Base-by-base conservation (phyloP, 768 basidiomycete species). In the Termitomyces sp. region DNA sequence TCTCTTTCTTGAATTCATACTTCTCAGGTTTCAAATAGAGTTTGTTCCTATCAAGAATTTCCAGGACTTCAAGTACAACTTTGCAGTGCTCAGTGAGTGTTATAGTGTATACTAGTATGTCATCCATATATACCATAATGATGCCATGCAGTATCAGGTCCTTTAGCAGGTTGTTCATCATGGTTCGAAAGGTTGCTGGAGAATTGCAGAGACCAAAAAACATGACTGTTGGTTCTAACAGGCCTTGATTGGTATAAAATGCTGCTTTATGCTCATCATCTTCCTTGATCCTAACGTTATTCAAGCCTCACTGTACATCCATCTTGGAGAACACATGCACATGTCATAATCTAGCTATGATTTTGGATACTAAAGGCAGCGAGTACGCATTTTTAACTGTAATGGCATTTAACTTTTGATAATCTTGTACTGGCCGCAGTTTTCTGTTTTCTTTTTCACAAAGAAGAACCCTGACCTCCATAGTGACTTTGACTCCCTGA, bases 261-360 rank as follows among this genome's bases (percentile, higher is more conserved):
- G 72, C 76, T 1, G 73, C 78, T 62, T 79, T 82, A 71, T 69
- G 74, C 65, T 80, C 69, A 55, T 81, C n/a, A n/a, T n/a, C 72
- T 2, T 77, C 79, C 44, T 76, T 73, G 24, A 83, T 68, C 4
- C 65, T 35, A 33, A 71, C 50, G 9, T 76, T 74, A 61, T 80
- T 73, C 63, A 74, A 83, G 0, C 75, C 77, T 53, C 71, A 71
- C 12, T 70, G 62, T 5, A 83, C 69, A 64, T 84, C 77, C 24
- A 83, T 57, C 46, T 73, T 74, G 0, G 72, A 71, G 62, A 75
- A 79, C 33, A 70, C 54, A 11, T 62, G 59, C 18, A 71, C 68
- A 15, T 61, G 63, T 1, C 57, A 40, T 0, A 75, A 57, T n/a
- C 68, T 70, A 20, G 70, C 62, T 24, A 76, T 52, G 16, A 75